Conservation (phyloP, 352 stramenopile genomes). For the Nothophytophthora sp. region DNA sequence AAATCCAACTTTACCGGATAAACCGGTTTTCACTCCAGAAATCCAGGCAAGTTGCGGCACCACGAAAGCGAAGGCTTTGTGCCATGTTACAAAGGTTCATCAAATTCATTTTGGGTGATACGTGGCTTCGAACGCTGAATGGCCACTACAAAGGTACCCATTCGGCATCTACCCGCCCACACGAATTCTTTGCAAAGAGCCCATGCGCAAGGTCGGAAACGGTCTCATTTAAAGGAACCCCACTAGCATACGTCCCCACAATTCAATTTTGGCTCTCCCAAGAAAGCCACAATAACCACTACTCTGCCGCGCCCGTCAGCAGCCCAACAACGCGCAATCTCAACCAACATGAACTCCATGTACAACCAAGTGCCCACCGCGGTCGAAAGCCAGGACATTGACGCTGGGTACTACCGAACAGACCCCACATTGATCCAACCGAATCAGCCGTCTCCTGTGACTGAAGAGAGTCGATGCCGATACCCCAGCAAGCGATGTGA, state of each 20-base stretch:
- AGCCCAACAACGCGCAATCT: neutral
- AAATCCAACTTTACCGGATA: too few species aligned
- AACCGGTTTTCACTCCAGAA: too few species aligned
- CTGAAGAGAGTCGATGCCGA: constrained; percentile 23
- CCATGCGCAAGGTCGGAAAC: too few species aligned
- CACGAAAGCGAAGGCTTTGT: too few species aligned
- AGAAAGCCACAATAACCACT: too few species aligned
- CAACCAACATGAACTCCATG: constrained; percentile 9
- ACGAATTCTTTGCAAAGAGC: neutral
- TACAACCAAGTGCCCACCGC: neutral
- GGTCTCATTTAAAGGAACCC: neutral
- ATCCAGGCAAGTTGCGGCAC: too few species aligned
- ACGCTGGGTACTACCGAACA: constrained; percentile 1
- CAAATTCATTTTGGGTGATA: too few species aligned
- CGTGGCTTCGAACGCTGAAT: constrained; percentile 7
- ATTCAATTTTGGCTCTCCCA: constrained; percentile 10
- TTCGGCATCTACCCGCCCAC: neutral
- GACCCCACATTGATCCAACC: neutral
- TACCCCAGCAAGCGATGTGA: constrained; percentile 44
- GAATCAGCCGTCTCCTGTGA: constrained; percentile 1
- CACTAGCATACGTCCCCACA: neutral
- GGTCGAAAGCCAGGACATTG: neutral
- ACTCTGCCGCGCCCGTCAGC: too few species aligned
- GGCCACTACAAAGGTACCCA: constrained; percentile 16
- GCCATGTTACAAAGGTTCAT: too few species aligned